Conservation (phyloP, 2,329 filamentous ascomycete genomes). For the Biscogniauxia marginata region DNA sequence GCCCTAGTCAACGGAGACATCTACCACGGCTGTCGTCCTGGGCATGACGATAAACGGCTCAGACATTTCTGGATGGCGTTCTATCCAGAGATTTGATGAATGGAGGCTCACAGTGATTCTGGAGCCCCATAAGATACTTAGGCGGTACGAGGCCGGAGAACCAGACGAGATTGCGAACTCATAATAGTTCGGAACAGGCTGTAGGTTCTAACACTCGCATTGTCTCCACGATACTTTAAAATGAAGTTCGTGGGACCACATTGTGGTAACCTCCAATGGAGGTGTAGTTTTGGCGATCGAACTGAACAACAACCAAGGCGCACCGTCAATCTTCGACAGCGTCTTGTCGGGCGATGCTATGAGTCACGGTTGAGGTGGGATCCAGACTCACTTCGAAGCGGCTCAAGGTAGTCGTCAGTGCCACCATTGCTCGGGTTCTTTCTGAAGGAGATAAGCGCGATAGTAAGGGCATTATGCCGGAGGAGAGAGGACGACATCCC, state of each 20-base stretch:
- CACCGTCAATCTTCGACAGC: slow-evolving; percentile 15
- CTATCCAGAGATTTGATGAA: slow-evolving; percentile 15
- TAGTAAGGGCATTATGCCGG: slow-evolving; percentile 48
- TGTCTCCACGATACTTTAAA: background rate
- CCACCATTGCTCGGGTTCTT: slow-evolving; percentile 41
- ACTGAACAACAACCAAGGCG: slow-evolving; percentile 21
- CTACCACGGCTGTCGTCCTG: slow-evolving; percentile 29
- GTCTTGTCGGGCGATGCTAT: slow-evolving; percentile 7
- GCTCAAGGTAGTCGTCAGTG: slow-evolving; percentile 15
- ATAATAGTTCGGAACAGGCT: too few relatives aligned
- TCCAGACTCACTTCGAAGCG: background rate
- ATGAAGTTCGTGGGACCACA: background rate
- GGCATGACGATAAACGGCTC: slow-evolving; percentile 36
- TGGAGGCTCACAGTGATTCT: background rate
- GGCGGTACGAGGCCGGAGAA: background rate
- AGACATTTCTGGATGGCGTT: slow-evolving; percentile 13
- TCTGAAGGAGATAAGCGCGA: slow-evolving; percentile 60
- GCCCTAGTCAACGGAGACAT: slow-evolving; percentile 6
- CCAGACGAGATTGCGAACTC: too few relatives aligned
- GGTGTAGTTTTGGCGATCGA: slow-evolving; percentile 21
- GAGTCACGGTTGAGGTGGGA: background rate
- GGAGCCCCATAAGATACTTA: background rate
- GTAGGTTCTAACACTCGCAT: too few relatives aligned
- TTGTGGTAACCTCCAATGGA: background rate
- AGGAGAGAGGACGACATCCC: slow-evolving; percentile 9